Percentiles rank a stretch among this genome's conserved stretches.
These are phyloP conservation scores for Aspergillus fumigatus DNA, from an alignment of 2,329 filamentous ascomycete species.

Conservation along the genomic window DNA sequence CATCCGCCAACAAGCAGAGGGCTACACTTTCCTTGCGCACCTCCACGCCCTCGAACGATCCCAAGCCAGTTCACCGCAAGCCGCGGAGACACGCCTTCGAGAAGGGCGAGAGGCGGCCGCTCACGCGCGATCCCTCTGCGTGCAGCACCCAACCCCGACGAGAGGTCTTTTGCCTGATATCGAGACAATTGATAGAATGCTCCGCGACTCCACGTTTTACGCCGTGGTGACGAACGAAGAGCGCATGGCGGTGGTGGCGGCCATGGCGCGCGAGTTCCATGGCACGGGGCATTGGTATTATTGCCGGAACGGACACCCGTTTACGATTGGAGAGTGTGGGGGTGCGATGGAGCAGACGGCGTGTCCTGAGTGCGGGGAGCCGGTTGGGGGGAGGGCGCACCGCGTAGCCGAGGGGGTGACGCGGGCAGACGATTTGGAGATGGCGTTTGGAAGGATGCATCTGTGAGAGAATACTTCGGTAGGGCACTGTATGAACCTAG, in stretches of 20 bases:
- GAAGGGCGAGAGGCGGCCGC: constrained; percentile 11
- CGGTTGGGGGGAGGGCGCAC: constrained; percentile 55
- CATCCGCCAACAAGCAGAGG: constrained; percentile 47
- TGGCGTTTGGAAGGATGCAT: background rate
- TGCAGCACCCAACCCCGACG: constrained; percentile 24
- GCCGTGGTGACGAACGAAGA: constrained; percentile 48
- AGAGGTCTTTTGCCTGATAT: constrained; percentile 43
- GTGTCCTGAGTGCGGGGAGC: constrained; percentile 60
- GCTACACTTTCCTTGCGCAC: constrained; percentile 47
- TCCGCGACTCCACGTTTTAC: constrained; percentile 48
- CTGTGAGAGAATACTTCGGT: too few species aligned
- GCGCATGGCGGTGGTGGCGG: constrained; percentile 46
- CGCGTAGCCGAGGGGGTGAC: constrained; percentile 49
- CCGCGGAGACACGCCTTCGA: constrained; percentile 4
- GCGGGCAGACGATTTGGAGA: constrained; percentile 54
- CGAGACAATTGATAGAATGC: constrained; percentile 42
- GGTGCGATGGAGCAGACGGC: constrained; percentile 58
- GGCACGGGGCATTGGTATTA: constrained; percentile 50
- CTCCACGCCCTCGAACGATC: constrained; percentile 44
- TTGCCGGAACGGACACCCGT: constrained; percentile 41
- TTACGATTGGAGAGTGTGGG: constrained; percentile 63
- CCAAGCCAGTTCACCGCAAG: background rate
- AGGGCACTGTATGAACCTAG: too few species aligned
- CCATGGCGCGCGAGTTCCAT: constrained; percentile 49
- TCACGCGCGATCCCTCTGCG: constrained; percentile 26